These are phyloP conservation scores for Colletotrichum sansevieriae DNA, from an alignment of 2,329 filamentous ascomycete species.

Conservation along the genomic window DNA sequence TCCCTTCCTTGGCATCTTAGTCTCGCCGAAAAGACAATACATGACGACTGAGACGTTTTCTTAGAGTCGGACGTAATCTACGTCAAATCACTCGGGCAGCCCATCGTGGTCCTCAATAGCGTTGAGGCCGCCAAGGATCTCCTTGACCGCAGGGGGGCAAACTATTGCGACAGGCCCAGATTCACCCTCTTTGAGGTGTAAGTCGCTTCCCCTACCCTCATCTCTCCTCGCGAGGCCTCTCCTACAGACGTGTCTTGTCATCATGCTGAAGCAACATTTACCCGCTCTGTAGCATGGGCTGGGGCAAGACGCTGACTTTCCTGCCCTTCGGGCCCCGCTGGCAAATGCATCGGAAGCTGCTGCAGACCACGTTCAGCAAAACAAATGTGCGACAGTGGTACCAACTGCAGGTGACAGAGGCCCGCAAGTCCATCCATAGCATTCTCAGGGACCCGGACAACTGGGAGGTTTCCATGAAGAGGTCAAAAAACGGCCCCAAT, in stretches of 20 bases:
- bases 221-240: no score
- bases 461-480: conserved; percentile 44
- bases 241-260: not conserved
- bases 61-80: conserved; percentile 49
- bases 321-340: conserved; percentile 57
- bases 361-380: conserved; percentile 59
- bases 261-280: conserved; percentile 25
- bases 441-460: conserved; percentile 42
- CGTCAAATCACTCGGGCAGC: conserved; percentile 49
- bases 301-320: conserved; percentile 61
- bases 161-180: conserved; percentile 59
- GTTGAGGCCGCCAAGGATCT: conserved; percentile 57
- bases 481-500: conserved; percentile 9
- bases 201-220: not conserved
- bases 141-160: conserved; percentile 59
- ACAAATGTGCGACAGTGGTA: conserved; percentile 51
- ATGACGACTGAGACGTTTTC: conserved; percentile 1
- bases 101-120: conserved; percentile 59
- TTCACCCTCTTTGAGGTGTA: conserved; percentile 57
- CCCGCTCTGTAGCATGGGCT: conserved; percentile 53
- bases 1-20: no score
- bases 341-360: conserved; percentile 57
- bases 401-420: conserved; percentile 50
- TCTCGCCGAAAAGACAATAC: not conserved
- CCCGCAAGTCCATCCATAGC: conserved; percentile 46